A percentile compares a stretch with the other conserved stretches of the same genome.
Conservation (phyloP, 1,139 yeast genomes). For the Diutina rugosa region DNA sequence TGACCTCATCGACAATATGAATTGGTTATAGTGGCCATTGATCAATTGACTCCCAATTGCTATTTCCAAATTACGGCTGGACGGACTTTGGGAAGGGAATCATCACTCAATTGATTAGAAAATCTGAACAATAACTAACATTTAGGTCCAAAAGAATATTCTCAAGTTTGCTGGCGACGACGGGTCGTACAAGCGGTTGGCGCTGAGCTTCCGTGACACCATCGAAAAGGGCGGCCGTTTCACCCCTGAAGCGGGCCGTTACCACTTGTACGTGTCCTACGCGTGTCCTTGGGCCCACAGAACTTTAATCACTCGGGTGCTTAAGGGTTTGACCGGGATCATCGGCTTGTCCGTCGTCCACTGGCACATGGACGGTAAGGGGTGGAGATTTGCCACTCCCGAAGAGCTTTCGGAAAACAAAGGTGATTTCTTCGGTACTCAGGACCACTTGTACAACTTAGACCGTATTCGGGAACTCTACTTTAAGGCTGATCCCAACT, state of each 20-base stretch:
- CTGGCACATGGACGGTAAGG: constrained; percentile 74
- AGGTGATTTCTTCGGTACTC: constrained; percentile 34
- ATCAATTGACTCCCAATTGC: too few relatives aligned
- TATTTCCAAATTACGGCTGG: too few relatives aligned
- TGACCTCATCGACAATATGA: not conserved
- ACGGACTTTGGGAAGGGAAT: too few relatives aligned
- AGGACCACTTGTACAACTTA: constrained; percentile 51
- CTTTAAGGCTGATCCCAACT: constrained; percentile 61
- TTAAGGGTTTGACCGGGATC: constrained; percentile 60
- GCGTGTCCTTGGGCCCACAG: constrained; percentile 98
- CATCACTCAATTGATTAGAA: not conserved
- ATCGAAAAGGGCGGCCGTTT: constrained; percentile 53
- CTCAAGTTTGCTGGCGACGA: constrained; percentile 34
- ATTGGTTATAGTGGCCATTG: not conserved
- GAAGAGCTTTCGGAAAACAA: constrained; percentile 10
- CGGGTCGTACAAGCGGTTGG: constrained; percentile 42
- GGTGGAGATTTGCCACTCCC: constrained; percentile 62
- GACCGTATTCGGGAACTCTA: constrained; percentile 58
- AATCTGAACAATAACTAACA: not conserved
- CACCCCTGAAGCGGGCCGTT: constrained; percentile 66
- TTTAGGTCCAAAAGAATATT: constrained; percentile 12
- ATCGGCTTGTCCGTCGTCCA: constrained; percentile 71
- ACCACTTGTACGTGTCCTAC: constrained; percentile 74
- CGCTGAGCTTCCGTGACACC: constrained; percentile 37
- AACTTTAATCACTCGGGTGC: constrained; percentile 57